Conservation (phyloP, 257 asterid species). For the Solanum rostratum region DNA sequence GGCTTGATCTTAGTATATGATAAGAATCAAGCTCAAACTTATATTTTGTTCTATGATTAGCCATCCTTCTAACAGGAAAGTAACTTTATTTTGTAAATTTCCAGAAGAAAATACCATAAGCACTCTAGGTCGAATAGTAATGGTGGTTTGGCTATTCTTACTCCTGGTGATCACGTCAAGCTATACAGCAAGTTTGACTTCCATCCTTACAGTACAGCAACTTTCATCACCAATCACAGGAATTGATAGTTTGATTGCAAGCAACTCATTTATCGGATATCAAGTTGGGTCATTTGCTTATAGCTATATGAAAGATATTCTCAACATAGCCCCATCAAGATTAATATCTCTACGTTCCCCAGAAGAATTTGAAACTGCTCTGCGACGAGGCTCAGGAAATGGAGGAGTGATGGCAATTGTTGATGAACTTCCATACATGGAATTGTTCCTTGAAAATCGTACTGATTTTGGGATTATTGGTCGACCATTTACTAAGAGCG, state of each 20-base stretch:
- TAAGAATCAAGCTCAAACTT: not conserved
- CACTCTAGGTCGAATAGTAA: conserved; percentile 40
- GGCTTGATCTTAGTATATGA: not conserved
- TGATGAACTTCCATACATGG: conserved; percentile 44
- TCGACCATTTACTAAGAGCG: conserved; percentile 27
- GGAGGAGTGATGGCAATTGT: conserved; percentile 41
- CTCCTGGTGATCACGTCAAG: conserved; percentile 45
- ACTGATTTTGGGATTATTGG: conserved; percentile 32
- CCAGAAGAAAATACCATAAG: conserved; percentile 45
- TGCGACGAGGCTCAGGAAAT: conserved; percentile 10
- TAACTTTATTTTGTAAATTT: not conserved
- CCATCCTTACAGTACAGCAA: conserved; percentile 48
- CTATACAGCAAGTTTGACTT: conserved; percentile 61
- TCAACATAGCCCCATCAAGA: conserved; percentile 22
- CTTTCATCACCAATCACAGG: conserved; percentile 39
- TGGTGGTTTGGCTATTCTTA: conserved; percentile 47
- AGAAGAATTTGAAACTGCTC: conserved; percentile 32
- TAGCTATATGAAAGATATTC: conserved; percentile 23
- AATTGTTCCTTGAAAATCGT: conserved; percentile 19
- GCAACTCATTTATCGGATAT: conserved; percentile 27
- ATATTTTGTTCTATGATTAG: not conserved
- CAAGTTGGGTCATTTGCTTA: conserved; percentile 42
- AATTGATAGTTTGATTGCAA: conserved; percentile 32
- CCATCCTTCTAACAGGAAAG: not conserved
- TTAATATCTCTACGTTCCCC: conserved; percentile 35